phyloP scores from a whole-genome alignment of 164 flowering plant genomes.

The Paratinospora sagittata region DNA sequence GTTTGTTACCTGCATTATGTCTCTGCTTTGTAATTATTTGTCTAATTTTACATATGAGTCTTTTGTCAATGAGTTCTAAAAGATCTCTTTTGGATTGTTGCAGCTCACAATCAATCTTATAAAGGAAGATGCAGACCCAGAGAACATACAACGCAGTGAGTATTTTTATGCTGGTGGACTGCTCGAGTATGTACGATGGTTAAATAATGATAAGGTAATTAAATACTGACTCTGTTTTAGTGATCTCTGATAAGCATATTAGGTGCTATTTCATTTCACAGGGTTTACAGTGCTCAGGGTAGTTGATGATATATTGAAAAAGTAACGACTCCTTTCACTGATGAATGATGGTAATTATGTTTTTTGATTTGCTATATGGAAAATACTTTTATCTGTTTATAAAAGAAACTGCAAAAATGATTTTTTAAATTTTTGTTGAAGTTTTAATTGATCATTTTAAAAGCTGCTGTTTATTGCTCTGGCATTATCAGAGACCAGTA shows the following conservation, averaged over 20 bases:
- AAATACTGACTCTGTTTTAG: too few relatives aligned
- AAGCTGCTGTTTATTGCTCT: background rate
- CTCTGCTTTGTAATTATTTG: background rate
- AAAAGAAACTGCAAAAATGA: background rate
- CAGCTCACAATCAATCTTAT: constrained; percentile 68
- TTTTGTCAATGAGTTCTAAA: background rate
- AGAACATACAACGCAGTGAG: constrained; percentile 51
- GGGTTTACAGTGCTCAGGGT: background rate
- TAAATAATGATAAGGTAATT: constrained; percentile 79
- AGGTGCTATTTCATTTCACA: background rate
- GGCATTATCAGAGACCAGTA: background rate
- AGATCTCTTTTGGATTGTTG: background rate
- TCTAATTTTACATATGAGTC: background rate
- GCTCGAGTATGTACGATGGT: constrained; percentile 88
- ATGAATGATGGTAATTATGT: background rate
- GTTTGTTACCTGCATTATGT: background rate
- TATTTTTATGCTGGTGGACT: constrained; percentile 89
- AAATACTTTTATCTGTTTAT: background rate
- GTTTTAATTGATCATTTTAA: background rate
- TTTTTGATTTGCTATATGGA: background rate
- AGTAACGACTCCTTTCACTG: background rate
- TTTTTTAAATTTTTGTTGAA: background rate
- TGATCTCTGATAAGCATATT: background rate
- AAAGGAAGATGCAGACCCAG: constrained; percentile 66
- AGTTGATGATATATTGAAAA: background rate